A percentile compares a stretch with the other conserved stretches of the same genome.
Conservation (phyloP, 2,329 filamentous ascomycete species). For the Penicillium crustosum region DNA sequence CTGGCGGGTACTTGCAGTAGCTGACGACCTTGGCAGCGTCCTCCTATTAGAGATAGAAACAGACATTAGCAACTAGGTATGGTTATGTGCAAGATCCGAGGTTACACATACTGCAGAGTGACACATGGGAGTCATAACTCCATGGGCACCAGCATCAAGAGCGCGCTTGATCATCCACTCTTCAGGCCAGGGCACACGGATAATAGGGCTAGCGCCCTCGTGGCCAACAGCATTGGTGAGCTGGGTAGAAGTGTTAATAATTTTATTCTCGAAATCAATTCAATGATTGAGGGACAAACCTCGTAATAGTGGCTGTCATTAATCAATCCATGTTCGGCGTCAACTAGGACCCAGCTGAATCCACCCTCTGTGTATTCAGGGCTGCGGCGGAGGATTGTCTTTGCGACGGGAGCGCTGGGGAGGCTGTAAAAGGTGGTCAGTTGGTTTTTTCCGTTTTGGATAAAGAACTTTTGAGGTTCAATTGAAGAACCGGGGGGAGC, state of each 20-base stretch:
- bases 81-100: rapidly evolving
- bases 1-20: conserved; percentile 34
- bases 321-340: conserved; percentile 44
- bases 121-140: conserved; percentile 40
- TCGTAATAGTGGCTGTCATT: conserved; percentile 41
- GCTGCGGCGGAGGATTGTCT: conserved; percentile 34
- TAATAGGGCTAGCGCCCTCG: conserved; percentile 35
- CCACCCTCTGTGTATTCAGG: conserved; percentile 19
- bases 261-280: neutral
- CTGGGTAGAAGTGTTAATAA: conserved; percentile 12
- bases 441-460: neutral
- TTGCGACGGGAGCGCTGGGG: conserved; percentile 33
- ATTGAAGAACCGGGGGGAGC: neutral
- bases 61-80: neutral
- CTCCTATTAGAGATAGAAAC: conserved; percentile 14
- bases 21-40: conserved; percentile 33
- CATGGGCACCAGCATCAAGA: conserved; percentile 40
- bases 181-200: conserved; percentile 36
- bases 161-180: conserved; percentile 45
- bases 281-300: conserved; percentile 13
- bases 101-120: conserved; percentile 27
- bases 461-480: neutral
- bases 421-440: conserved; percentile 18
- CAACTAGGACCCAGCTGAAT: conserved; percentile 42
- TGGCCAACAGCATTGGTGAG: conserved; percentile 39